Evolutionary conservation across 2,329 filamentous ascomycete genomes (phyloP).

Genomic region (Aspergillus fumigatus): DNA sequence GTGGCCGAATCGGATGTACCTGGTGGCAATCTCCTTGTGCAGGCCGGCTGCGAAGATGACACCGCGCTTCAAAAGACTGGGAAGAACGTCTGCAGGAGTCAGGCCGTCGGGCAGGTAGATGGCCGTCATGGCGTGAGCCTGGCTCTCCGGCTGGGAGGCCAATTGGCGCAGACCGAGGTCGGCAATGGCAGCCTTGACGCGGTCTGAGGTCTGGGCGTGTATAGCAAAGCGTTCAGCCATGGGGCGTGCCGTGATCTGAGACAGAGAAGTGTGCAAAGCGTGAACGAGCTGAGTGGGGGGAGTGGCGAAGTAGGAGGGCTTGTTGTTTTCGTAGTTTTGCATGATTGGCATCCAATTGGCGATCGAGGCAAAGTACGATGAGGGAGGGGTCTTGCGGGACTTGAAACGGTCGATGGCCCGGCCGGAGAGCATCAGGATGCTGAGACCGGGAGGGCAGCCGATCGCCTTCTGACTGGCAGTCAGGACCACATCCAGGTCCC

Average conservation of each 20-base stretch:
- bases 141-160: constrained; percentile 77
- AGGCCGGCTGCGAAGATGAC: constrained; percentile 93
- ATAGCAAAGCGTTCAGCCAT: constrained; percentile 76
- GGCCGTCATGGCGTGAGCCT: constrained; percentile 96
- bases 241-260: constrained; percentile 76
- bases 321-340: constrained; percentile 98
- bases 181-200: constrained; percentile 76
- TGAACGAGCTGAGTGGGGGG: constrained; percentile 91
- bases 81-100: constrained; percentile 75
- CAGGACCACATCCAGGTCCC: constrained; percentile 86
- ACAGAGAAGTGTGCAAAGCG: constrained; percentile 83
- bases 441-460: constrained; percentile 87
- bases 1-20: constrained; percentile 93
- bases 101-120: constrained; percentile 88
- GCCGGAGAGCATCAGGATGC: constrained; percentile 89
- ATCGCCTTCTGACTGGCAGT: constrained; percentile 97
- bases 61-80: constrained; percentile 77
- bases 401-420: constrained; percentile 78
- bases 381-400: constrained; percentile 72
- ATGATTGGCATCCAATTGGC: constrained; percentile 98
- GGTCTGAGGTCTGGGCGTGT: constrained; percentile 74
- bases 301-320: constrained; percentile 96
- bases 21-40: constrained; percentile 90
- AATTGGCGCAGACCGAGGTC: constrained; percentile 84
- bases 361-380: constrained; percentile 91